Conservation (phyloP, 2,329 filamentous ascomycete species). For the Achaetomium macrosporum region DNA sequence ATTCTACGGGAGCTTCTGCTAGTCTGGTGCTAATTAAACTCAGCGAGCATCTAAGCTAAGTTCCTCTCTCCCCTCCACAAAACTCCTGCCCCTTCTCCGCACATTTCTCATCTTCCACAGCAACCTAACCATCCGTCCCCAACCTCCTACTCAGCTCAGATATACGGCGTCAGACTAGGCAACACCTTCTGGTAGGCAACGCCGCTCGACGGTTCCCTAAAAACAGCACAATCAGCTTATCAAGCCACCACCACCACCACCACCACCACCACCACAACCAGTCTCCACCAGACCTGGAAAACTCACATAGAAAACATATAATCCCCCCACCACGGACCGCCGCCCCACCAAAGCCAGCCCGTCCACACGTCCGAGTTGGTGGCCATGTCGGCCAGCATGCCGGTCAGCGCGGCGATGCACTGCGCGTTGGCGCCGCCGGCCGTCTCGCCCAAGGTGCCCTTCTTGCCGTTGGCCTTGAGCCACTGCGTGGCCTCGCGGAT, state of each 20-base stretch:
- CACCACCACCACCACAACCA: neutral
- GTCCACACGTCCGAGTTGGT: conserved; percentile 52
- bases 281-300: too few species aligned
- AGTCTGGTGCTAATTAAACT: too few species aligned
- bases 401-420: conserved; percentile 46
- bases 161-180: conserved; percentile 20
- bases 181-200: conserved; percentile 33
- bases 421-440: conserved; percentile 45
- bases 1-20: too few species aligned
- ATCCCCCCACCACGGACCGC: conserved; percentile 53
- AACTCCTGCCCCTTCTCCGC: too few species aligned
- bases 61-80: too few species aligned
- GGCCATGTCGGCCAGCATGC: conserved; percentile 45
- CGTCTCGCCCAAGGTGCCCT: conserved; percentile 50
- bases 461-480: conserved; percentile 50
- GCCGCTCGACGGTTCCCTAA: conserved; percentile 42
- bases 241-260: neutral
- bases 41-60: too few species aligned
- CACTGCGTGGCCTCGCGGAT: conserved; percentile 46
- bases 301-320: conserved; percentile 27
- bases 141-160: conserved; percentile 14
- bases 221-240: neutral
- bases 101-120: too few species aligned
- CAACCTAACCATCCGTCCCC: too few species aligned
- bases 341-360: conserved; percentile 52